Conservation (phyloP, 805 yeast species). For the Wickerhamiella brachini region DNA sequence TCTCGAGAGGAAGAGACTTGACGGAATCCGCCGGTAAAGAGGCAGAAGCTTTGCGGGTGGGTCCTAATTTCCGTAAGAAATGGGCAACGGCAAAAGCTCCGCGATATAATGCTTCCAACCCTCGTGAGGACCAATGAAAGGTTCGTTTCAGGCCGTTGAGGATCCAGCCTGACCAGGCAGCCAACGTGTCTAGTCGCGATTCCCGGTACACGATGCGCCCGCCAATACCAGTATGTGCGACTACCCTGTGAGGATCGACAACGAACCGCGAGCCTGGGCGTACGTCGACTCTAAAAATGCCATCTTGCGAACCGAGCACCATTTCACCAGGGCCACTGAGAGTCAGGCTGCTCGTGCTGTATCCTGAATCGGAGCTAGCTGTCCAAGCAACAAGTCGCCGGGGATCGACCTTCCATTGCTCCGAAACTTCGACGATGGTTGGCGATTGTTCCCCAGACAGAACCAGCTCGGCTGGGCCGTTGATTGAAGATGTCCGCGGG, state of each 20-base stretch:
- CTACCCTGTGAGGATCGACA: neutral
- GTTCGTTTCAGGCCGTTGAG: neutral
- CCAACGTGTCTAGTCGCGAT: neutral
- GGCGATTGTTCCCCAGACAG: neutral
- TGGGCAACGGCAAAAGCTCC: neutral
- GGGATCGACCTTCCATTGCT: neutral
- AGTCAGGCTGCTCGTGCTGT: neutral
- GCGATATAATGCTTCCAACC: neutral
- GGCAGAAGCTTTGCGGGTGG: neutral
- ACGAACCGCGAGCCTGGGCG: neutral
- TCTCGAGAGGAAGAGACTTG: no score
- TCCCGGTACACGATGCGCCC: constrained; percentile 1
- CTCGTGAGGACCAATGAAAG: neutral
- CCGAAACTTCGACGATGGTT: neutral
- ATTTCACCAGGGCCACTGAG: constrained; percentile 3
- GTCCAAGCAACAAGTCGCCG: constrained; percentile 1
- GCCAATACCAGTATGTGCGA: constrained; percentile 1
- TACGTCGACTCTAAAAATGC: constrained; percentile 3
- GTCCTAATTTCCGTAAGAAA: neutral
- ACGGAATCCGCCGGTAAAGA: no score
- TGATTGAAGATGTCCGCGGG: neutral
- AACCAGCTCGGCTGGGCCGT: constrained; percentile 3
- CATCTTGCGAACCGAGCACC: constrained; percentile 6
- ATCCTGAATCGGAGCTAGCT: neutral
- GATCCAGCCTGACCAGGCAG: neutral